Base-by-base conservation (phyloP, 352 stramenopile genomes). In the Pythium aristosporum region DNA sequence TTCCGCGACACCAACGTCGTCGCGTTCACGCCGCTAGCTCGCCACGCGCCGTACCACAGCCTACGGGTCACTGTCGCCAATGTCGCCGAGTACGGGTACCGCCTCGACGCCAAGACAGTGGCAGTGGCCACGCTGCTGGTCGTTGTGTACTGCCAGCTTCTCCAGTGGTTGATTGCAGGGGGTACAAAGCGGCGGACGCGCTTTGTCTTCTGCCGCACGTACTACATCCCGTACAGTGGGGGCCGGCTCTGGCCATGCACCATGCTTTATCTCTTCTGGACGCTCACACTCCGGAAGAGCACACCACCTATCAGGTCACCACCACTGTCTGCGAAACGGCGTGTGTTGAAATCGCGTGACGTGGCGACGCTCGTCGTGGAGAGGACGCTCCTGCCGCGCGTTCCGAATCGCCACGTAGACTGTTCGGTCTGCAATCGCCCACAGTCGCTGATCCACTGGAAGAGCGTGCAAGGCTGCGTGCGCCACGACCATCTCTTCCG, bases 1-100 rank as follows among this genome's bases (percentile, higher is more conserved):
- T 72, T 72, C 18, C 66, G 66, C 28, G 46, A 72, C 42, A 62
- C 54, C 2, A 20, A 49, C 12, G 59, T 71, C 10, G 8, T 59
- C 11, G 10, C 12, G 0, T 50, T 71, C 18, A 41, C 37, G 13
- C 57, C 61, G 44, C 25, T 62, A 0, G 42, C 57, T 21, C 56
- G 56, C 15, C 50, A 66, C 20, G 21, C 36, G 4, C 42, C 32
- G 5, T 39, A 30, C 15, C 15, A 32, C 5, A 20, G 16, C 1
- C 10, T 28, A 5, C 58, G n/a, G 5, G 9, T n/a, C 9, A 13
- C 37, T 1, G 15, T 16, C 1, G 3, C 12, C 5, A 52, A 23
- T 10, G 11, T 21, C 12, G 37, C 42, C 21, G 60, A 72, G 13
- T 72, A 39, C 20, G 65, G 58, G 1, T 36, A 39, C 8, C 25